A percentile compares a stretch with the other conserved stretches of the same genome.
phyloP scores from a whole-genome alignment of 768 basidiomycete genomes.

The Dentipellis sp. region DNA sequence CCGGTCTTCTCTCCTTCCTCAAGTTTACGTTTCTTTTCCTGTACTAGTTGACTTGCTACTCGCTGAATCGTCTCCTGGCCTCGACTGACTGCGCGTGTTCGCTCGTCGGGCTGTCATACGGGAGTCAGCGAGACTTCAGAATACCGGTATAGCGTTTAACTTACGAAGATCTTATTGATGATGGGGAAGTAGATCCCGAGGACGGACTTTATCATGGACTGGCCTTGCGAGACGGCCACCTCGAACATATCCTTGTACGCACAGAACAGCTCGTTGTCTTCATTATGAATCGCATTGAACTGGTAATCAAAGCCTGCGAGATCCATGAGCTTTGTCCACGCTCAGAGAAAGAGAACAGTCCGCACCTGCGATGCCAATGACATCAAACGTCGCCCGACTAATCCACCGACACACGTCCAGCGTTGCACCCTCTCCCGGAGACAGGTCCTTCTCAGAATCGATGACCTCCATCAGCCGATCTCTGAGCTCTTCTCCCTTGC shows the following conservation, averaged over 20 bases:
- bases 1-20: constrained; percentile 47
- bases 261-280: constrained; percentile 65
- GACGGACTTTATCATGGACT: constrained; percentile 30
- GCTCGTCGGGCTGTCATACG: constrained; percentile 41
- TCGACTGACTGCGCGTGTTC: constrained; percentile 37
- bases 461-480: constrained; percentile 52
- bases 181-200: constrained; percentile 52
- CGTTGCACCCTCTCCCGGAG: constrained; percentile 20
- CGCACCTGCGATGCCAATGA: constrained; percentile 82
- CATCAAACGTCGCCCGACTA: constrained; percentile 79
- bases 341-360: neutral
- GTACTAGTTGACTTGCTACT: constrained; percentile 67
- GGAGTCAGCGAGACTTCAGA: neutral
- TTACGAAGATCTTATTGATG: constrained; percentile 44
- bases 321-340: neutral
- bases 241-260: constrained; percentile 87
- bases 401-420: constrained; percentile 79
- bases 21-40: constrained; percentile 71
- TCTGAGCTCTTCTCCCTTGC: constrained; percentile 53
- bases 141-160: constrained; percentile 17
- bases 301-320: constrained; percentile 72
- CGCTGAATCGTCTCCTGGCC: constrained; percentile 56
- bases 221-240: constrained; percentile 51
- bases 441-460: constrained; percentile 17
- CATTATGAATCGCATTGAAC: constrained; percentile 76